phyloP scores from a whole-genome alignment of 768 basidiomycete genomes.

The Mycena rosella region DNA sequence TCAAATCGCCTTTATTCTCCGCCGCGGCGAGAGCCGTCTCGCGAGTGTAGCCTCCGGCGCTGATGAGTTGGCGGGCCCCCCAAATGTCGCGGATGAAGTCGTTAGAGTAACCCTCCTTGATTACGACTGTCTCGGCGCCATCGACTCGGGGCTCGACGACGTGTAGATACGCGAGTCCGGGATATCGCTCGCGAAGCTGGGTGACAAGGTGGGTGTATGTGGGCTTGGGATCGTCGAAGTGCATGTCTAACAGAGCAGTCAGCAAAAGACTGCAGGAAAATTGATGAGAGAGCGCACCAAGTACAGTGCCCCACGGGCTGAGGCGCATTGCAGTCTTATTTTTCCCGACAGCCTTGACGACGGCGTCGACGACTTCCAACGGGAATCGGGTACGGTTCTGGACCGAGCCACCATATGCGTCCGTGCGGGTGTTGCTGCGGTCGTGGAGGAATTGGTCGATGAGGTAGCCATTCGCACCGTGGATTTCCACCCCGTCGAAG shows the following conservation, averaged over 20 bases:
- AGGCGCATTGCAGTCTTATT: no score
- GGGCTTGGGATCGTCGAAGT: background rate
- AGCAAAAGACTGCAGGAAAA: background rate
- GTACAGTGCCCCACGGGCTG: constrained; percentile 52
- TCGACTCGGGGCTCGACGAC: background rate
- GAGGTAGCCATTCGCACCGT: constrained; percentile 48
- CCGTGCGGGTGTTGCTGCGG: constrained; percentile 53
- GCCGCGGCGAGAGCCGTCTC: background rate
- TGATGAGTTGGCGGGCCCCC: no score
- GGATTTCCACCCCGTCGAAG: constrained; percentile 68
- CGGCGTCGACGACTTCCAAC: constrained; percentile 56
- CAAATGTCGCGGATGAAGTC: background rate
- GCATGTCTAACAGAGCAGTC: background rate
- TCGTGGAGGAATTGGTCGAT: constrained; percentile 63
- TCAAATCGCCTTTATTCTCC: background rate
- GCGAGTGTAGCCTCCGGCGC: background rate
- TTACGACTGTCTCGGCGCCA: background rate
- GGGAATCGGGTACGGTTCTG: constrained; percentile 61
- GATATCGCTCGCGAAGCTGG: background rate
- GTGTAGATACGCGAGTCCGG: background rate
- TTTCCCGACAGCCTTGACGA: constrained; percentile 55
- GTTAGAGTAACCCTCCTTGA: no score
- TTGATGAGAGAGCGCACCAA: constrained; percentile 35
- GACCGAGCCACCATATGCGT: constrained; percentile 40
- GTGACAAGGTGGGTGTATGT: background rate